Percentiles rank a stretch among this genome's conserved stretches.
These are phyloP conservation scores for Physocladia obscura DNA, from an alignment of 192 early-diverging fungal genomes.

Conservation along the genomic window DNA sequence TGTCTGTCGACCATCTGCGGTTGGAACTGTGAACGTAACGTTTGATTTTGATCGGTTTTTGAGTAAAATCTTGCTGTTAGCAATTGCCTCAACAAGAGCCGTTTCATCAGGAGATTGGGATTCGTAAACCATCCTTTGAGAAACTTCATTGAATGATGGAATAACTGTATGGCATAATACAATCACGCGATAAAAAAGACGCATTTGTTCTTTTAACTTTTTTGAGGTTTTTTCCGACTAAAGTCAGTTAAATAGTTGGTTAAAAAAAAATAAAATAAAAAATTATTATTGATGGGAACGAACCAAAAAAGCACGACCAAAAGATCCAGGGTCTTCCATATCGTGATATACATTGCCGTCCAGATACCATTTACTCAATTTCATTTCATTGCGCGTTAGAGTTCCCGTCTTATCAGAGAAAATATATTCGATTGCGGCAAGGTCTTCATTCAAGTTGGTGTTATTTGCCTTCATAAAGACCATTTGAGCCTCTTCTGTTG, in stretches of 20 bases:
- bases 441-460: constrained; percentile 90
- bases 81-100: constrained; percentile 63
- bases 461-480: constrained; percentile 82
- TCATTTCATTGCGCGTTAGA: constrained; percentile 61
- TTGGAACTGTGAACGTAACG: constrained; percentile 50
- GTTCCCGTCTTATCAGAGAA: constrained; percentile 92
- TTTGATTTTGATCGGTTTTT: constrained; percentile 38
- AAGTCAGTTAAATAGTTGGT: no score
- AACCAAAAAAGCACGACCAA: constrained; percentile 62
- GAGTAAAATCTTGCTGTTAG: constrained; percentile 51
- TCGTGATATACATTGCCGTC: constrained; percentile 75
- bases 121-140: constrained; percentile 82
- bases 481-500: constrained; percentile 83
- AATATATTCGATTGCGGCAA: constrained; percentile 95
- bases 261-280: no score
- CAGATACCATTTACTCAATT: constrained; percentile 68
- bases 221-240: no score
- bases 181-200: constrained; percentile 68
- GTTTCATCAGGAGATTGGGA: constrained; percentile 97
- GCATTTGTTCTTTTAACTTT: constrained; percentile 29
- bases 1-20: constrained; percentile 36
- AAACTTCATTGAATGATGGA: constrained; percentile 72
- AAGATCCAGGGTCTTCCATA: constrained; percentile 40
- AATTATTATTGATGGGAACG: no score
- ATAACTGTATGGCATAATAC: constrained; percentile 96